Base-by-base conservation (phyloP, 148 eudicot genomes). In the Camellia lanceoleosa region DNA sequence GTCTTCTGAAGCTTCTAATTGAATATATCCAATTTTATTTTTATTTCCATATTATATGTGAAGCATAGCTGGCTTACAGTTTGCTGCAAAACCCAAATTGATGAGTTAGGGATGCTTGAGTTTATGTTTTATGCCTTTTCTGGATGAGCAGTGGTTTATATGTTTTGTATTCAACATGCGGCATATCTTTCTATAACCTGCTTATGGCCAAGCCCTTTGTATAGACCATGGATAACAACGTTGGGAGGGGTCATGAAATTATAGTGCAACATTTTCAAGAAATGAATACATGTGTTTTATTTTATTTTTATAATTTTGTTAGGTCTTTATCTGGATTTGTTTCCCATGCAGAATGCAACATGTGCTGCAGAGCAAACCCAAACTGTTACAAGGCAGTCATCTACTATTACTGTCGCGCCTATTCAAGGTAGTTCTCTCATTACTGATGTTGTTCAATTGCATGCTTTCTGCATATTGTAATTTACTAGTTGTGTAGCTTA, bases 361-460 rank as follows among this genome's bases (percentile, higher is more conserved):
- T 87, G 89, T 78, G 87, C 81, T 55, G 87, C 84, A 61, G 89
- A 78, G 73, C 89, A 90, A 78, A 90, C 92, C 63, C 88, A 84
- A 78, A 87, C 92, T 59, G 82, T 89, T 30, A 84, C 87, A 74
- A 86, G 89, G 52, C 82, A 87, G 72, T 76, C 86, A 23, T 84
- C 92, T 52, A 86, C 86, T n/a, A 86, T 90, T 63, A 88, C 89
- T 15, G 65, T 73, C 83, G 92, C 90, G 55, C 92, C 92, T 59
- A 43, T 79, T 61, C 87, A 84, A 83, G 89, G 90, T 89, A 82
- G 49, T 71, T 58, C 38, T 5, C 41, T 43, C 5, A 0, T 18
- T 52, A 23, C 38, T 70, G 61, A 12, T 23, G 38, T 69, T 55
- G 23, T 54, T 44, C 67, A 42, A 9, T 51, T 44, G 19, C 60